phyloP scores from a whole-genome alignment of 2,329 filamentous ascomycete species.

The Pseudohalonectria lignicola region DNA sequence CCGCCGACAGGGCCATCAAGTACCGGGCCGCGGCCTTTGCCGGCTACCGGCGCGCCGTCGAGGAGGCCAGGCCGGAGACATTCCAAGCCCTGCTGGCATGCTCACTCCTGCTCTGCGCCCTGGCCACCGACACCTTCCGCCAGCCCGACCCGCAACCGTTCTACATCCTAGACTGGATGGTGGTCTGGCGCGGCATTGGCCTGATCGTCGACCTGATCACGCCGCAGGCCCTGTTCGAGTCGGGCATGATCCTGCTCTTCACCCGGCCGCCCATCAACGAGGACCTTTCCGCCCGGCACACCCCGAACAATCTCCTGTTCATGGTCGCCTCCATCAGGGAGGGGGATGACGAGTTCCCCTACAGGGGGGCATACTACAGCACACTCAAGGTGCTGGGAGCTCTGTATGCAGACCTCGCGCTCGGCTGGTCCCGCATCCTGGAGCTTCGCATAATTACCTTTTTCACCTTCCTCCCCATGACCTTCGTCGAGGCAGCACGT shows the following conservation, averaged over 20 bases:
- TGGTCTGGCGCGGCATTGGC: slow-evolving; percentile 42
- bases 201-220: slow-evolving; percentile 31
- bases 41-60: slow-evolving; percentile 40
- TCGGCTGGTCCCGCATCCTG: slow-evolving; percentile 32
- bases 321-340: slow-evolving; percentile 34
- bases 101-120: slow-evolving; percentile 38
- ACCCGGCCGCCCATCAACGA: slow-evolving; percentile 36
- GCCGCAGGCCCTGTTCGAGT: slow-evolving; percentile 18
- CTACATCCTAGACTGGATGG: slow-evolving; percentile 44
- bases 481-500: slow-evolving; percentile 31
- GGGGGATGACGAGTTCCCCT: slow-evolving; percentile 27
- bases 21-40: slow-evolving; percentile 39
- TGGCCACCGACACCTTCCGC: slow-evolving; percentile 39
- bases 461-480: slow-evolving; percentile 36
- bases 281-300: slow-evolving; percentile 23
- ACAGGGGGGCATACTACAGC: slow-evolving; percentile 29
- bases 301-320: slow-evolving; percentile 36
- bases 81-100: slow-evolving; percentile 39
- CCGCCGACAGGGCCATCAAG: slow-evolving; percentile 23
- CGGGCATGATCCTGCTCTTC: slow-evolving; percentile 36
- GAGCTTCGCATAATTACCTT: slow-evolving; percentile 39
- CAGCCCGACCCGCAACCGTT: slow-evolving; percentile 31
- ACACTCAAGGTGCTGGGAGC: slow-evolving; percentile 38
- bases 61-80: slow-evolving; percentile 29
- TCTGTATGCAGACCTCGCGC: slow-evolving; percentile 35